Evolutionary conservation across 2,329 filamentous ascomycete species (phyloP).

Genomic region (Cucurbitaria berberidis): DNA sequence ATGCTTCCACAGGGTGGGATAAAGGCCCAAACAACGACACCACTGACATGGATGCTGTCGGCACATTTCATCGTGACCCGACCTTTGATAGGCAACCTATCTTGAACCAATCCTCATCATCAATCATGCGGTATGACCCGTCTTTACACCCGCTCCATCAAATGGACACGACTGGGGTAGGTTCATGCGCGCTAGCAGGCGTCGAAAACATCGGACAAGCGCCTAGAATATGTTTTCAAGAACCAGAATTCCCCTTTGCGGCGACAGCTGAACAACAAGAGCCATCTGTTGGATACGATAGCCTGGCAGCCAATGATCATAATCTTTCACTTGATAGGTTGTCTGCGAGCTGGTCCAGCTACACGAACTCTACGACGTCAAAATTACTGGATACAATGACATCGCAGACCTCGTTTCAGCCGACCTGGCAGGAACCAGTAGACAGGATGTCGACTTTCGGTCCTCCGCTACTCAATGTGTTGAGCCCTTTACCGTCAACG

Average conservation of each 20-base stretch:
- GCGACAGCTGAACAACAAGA: too few species aligned
- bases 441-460: too few species aligned
- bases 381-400: not conserved
- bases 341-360: not conserved
- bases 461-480: too few species aligned
- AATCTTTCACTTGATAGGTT: too few species aligned
- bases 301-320: too few species aligned
- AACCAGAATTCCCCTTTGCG: not conserved
- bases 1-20: not conserved
- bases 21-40: not conserved
- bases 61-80: not conserved
- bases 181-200: not conserved
- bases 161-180: not conserved
- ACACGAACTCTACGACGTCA: not conserved
- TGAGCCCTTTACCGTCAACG: too few species aligned
- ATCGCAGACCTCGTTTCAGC: not conserved
- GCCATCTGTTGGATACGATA: not conserved
- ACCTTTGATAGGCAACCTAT: not conserved
- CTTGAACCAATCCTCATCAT: not conserved
- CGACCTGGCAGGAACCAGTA: too few species aligned
- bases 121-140: not conserved
- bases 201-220: not conserved
- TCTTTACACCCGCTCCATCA: not conserved
- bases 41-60: not conserved
- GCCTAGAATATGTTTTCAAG: not conserved